A percentile compares a stretch with the other conserved stretches of the same genome.
phyloP scores from a whole-genome alignment of 164 flowering plant genomes.

The Nelumbo lutea region DNA sequence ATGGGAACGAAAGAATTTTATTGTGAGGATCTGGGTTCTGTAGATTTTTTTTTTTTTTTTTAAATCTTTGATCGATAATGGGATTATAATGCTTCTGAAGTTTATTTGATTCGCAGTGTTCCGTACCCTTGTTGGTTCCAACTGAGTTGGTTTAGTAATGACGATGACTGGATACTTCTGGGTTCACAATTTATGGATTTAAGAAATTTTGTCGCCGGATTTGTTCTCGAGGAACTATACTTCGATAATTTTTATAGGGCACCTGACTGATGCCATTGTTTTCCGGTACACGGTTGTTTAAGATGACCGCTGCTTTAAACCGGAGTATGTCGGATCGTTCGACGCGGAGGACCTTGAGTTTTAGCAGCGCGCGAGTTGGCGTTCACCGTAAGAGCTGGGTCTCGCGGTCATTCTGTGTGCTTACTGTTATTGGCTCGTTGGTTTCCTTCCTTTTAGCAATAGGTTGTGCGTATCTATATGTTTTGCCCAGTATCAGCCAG shows the following conservation, averaged over 20 bases:
- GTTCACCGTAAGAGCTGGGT: constrained; percentile 27
- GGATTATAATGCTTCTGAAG: not conserved
- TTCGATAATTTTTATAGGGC: not conserved
- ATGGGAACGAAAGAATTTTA: not conserved
- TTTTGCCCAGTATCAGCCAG: constrained; percentile 42
- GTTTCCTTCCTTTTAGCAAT: constrained; percentile 36
- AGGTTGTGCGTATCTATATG: constrained; percentile 44
- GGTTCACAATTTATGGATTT: not conserved
- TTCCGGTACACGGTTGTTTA: constrained; percentile 13
- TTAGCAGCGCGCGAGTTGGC: constrained; percentile 41
- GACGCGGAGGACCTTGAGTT: constrained; percentile 25
- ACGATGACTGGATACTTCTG: no score
- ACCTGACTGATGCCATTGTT: constrained; percentile 4
- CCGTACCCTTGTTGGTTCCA: not conserved
- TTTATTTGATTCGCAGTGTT: not conserved
- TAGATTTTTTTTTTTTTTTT: no score
- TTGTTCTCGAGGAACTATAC: constrained; percentile 1
- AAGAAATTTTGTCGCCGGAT: not conserved
- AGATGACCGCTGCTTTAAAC: constrained; percentile 36
- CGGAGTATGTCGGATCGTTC: constrained; percentile 36
- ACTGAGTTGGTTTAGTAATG: not conserved
- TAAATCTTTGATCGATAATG: not conserved
- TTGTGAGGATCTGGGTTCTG: not conserved
- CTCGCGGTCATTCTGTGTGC: constrained; percentile 27
- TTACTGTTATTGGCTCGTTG: constrained; percentile 32